Evolutionary conservation across 108 stramenopile species (phyloP).

Genomic region (Cyclotella kingstonii): DNA sequence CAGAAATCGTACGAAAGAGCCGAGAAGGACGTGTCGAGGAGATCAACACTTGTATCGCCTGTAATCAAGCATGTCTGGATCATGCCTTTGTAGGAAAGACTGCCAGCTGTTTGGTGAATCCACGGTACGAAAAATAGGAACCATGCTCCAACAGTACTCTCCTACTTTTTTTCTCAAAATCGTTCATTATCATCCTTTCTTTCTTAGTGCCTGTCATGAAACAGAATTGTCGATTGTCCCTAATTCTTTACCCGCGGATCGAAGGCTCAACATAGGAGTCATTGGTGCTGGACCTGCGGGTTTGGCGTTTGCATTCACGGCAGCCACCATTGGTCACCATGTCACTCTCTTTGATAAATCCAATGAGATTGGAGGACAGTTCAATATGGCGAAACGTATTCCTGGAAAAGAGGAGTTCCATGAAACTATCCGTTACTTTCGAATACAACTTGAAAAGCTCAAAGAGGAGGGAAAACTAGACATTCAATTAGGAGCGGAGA

Average conservation of each 20-base stretch:
- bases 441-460: constrained; percentile 49
- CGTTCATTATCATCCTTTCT: background rate
- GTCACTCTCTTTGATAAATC: constrained; percentile 89
- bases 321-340: constrained; percentile 83
- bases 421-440: constrained; percentile 95
- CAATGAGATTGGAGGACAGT: constrained; percentile 89
- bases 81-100: constrained; percentile 96
- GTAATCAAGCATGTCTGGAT: constrained; percentile 99
- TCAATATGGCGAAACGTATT: constrained; percentile 96
- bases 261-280: constrained; percentile 80
- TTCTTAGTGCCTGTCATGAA: constrained; percentile 88
- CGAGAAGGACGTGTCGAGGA: constrained; percentile 63
- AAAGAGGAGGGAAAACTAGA: constrained; percentile 31
- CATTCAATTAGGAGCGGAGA: constrained; percentile 50
- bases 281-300: constrained; percentile 98
- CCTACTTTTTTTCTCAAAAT: background rate
- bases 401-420: constrained; percentile 99
- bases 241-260: constrained; percentile 35
- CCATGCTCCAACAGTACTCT: background rate
- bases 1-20: constrained; percentile 90
- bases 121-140: constrained; percentile 25
- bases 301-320: constrained; percentile 83
- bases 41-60: constrained; percentile 98
- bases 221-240: constrained; percentile 61
- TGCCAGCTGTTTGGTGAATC: constrained; percentile 96